Evolutionary conservation across 129 eudicot genomes (phyloP).

Genomic region (Artemisia argyi): DNA sequence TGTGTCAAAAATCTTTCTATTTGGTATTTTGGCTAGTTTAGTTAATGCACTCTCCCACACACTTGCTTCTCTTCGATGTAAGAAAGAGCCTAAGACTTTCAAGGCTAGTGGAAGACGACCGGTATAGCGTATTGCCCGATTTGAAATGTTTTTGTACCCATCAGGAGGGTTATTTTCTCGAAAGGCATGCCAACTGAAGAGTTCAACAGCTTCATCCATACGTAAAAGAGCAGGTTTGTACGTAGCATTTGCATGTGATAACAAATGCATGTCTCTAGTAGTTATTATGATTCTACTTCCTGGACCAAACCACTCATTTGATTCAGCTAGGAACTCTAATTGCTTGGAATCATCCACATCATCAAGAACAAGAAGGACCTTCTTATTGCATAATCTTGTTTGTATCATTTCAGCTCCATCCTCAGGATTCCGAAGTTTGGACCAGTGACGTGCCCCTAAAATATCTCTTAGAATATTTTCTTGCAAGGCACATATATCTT

Average conservation of each 20-base stretch:
- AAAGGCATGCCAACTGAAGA: conserved; percentile 4
- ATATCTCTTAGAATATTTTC: not conserved
- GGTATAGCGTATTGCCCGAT: not conserved
- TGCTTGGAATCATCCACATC: conserved; percentile 1
- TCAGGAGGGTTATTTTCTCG: not conserved
- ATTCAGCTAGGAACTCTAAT: not conserved
- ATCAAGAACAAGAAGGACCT: conserved; percentile 14
- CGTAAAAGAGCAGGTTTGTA: not conserved
- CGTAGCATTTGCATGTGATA: not conserved
- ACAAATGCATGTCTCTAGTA: not conserved
- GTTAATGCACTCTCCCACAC: conserved; percentile 1
- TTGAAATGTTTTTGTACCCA: not conserved
- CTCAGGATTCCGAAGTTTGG: not conserved
- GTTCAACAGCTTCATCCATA: not conserved
- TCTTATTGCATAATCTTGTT: not conserved
- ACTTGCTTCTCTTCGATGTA: not conserved
- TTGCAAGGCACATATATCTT: not conserved
- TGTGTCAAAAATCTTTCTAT: not conserved
- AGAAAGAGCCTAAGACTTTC: conserved; percentile 8
- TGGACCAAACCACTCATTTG: not conserved
- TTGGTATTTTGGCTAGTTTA: not conserved
- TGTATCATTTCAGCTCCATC: not conserved
- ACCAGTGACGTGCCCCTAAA: not conserved
- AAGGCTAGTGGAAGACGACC: conserved; percentile 9
- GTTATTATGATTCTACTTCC: conserved; percentile 13